Conservation (phyloP, 805 yeast species). For the Saccharomycopsis javanensis region DNA sequence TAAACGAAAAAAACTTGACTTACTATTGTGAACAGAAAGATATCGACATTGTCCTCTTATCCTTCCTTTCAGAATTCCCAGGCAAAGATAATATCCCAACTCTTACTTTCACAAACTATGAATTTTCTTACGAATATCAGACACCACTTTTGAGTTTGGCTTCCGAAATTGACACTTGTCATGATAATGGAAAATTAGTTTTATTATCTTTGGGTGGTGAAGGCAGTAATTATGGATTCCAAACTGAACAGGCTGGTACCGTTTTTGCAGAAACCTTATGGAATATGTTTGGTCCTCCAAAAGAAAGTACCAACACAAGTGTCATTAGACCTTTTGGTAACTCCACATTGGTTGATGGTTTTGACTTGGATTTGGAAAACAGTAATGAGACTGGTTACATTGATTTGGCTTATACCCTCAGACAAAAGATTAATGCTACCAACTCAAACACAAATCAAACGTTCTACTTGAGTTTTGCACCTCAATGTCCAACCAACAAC, state of each 20-base stretch:
- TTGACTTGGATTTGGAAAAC: constrained; percentile 82
- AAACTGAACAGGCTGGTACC: constrained; percentile 26
- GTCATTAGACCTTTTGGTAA: constrained; percentile 41
- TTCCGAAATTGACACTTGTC: constrained; percentile 65
- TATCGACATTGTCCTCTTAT: constrained; percentile 62
- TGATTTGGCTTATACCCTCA: constrained; percentile 33
- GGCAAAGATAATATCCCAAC: constrained; percentile 27
- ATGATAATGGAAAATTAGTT: constrained; percentile 65
- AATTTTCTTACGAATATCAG: constrained; percentile 43
- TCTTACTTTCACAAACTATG: constrained; percentile 30
- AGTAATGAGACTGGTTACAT: constrained; percentile 39
- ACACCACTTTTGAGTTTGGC: constrained; percentile 43
- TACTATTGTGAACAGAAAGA: constrained; percentile 58
- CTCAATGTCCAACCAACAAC: constrained; percentile 63
- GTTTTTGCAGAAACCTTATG: constrained; percentile 46
- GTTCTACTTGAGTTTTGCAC: constrained; percentile 55
- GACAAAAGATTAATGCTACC: constrained; percentile 24
- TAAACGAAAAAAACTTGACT: constrained; percentile 28
- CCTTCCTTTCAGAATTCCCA: constrained; percentile 63
- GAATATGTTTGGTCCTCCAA: constrained; percentile 44
- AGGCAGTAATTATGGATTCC: constrained; percentile 26
- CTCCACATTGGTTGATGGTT: constrained; percentile 58
- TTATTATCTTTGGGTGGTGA: constrained; percentile 57
- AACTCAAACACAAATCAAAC: constrained; percentile 27
- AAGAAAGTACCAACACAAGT: constrained; percentile 4